Base-by-base conservation (phyloP, 805 yeast species). In the Metschnikowia henanensis region DNA sequence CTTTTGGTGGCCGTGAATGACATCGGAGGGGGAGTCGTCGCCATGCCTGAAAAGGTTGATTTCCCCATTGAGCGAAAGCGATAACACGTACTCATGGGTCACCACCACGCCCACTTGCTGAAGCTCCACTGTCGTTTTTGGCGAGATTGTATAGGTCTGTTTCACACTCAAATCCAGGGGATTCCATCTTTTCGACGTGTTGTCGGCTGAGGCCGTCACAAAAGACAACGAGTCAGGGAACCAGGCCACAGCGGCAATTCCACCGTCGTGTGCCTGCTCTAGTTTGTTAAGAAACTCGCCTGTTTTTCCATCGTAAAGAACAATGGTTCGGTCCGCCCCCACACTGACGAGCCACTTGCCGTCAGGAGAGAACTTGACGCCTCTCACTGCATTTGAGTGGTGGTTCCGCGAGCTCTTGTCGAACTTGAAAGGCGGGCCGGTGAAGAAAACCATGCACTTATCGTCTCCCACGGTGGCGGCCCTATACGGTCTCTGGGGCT, bases 341-440 rank as follows among this genome's bases (percentile, higher is more conserved):
- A 84, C 96, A 55, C 89, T 79, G 8, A 84, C 84, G 10, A 87
- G 75, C 60, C 68, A 75, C 42, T 76, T 76, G 18, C 97, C 98
- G 55, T 83, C 84, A 18, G 91, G 89, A 4, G 95, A 81, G 61
- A 83, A 94, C 52, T 79, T 76, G 7, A 89, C 94, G 56, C 83
- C 96, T 52, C 89, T 76, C 21, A 88, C 80, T 49, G 88, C 84
- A 58, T 87, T 89, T 15, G 80, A 69, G 63, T 92, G 97, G 52
- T 81, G 72, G 5, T 82, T 84, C 54, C 95, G 75, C 37, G 81
- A 79, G 57, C 91, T 80, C 34, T 79, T 75, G 33, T 78, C 73
- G 59, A 92, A 94, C 61, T 87, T 87, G 75, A 91, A 94, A 0
- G 99, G 99, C 3, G 97, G 97, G 1, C 98, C 98, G 41, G 82